Conservation (phyloP, 768 basidiomycete species). For the Roridomyces roridus region DNA sequence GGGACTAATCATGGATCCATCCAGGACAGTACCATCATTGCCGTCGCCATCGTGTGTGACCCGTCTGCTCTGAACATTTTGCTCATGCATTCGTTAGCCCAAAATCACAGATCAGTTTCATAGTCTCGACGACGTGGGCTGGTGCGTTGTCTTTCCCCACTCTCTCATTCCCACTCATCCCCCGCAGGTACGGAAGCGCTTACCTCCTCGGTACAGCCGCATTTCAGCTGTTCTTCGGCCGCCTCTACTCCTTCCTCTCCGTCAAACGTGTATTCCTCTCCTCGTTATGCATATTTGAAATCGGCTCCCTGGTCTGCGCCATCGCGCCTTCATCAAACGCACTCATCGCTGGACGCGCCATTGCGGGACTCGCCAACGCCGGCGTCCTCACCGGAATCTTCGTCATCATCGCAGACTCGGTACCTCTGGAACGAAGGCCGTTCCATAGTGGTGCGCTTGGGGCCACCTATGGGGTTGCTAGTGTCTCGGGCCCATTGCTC, state of each 20-base stretch:
- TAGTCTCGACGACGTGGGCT: no score
- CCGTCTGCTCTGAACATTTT: no score
- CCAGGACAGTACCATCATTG: no score
- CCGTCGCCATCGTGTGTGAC: no score
- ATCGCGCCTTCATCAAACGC: background rate
- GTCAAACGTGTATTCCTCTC: no score
- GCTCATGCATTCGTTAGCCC: no score
- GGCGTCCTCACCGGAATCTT: background rate
- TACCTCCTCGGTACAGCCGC: background rate
- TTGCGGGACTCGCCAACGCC: background rate
- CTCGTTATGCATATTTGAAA: background rate
- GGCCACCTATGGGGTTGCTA: conserved; percentile 29
- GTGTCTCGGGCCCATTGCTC: conserved; percentile 35
- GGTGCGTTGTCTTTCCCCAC: no score
- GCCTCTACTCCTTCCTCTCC: no score
- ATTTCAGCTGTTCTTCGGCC: no score
- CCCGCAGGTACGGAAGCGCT: conserved; percentile 6
- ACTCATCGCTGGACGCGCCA: background rate
- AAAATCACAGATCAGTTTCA: no score
- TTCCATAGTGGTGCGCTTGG: conserved; percentile 45
- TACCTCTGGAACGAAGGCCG: conserved; percentile 34
- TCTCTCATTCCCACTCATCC: background rate
- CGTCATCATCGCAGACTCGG: conserved; percentile 19
- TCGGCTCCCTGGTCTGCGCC: background rate
- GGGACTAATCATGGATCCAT: no score